These are phyloP conservation scores for Penicillium verrucosum DNA, from an alignment of 2,329 filamentous ascomycete genomes.

Conservation along the genomic window DNA sequence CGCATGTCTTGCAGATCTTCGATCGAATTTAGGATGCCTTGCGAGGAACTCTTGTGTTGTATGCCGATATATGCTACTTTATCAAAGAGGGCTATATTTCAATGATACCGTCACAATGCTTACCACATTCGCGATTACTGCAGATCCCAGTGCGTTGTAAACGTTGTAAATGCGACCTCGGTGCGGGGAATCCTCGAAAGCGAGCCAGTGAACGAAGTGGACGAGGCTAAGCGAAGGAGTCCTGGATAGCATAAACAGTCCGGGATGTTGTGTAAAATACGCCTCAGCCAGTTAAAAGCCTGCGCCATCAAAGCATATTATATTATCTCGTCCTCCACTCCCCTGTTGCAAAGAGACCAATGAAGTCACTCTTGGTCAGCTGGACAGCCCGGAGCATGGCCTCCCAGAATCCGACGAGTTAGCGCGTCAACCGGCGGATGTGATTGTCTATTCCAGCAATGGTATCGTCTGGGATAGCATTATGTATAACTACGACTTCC, in stretches of 20 bases:
- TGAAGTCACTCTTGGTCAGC: slow-evolving; percentile 1
- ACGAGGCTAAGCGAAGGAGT: not conserved
- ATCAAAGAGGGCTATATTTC: not conserved
- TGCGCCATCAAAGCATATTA: not conserved
- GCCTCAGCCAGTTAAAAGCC: not conserved
- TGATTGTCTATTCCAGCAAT: slow-evolving; percentile 42
- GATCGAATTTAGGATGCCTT: not conserved
- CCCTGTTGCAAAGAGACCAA: not conserved
- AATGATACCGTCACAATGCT: slow-evolving; percentile 14
- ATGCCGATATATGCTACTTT: not conserved
- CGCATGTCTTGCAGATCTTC: not conserved
- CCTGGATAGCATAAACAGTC: not conserved
- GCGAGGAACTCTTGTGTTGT: not conserved
- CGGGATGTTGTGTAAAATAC: not conserved
- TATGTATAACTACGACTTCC: slow-evolving; percentile 48
- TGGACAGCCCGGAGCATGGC: slow-evolving; percentile 11
- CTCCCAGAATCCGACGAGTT: slow-evolving; percentile 42
- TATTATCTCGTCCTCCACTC: not conserved
- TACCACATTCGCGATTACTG: slow-evolving; percentile 5
- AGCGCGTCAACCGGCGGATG: slow-evolving; percentile 46
- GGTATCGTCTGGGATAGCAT: slow-evolving; percentile 49
- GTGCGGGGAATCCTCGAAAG: slow-evolving; percentile 16
- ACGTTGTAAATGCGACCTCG: slow-evolving; percentile 4
- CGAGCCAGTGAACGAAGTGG: not conserved
- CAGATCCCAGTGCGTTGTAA: slow-evolving; percentile 8